These are phyloP conservation scores for Coemansia reversa DNA, from an alignment of 192 early-diverging fungal genomes.

Conservation along the genomic window DNA sequence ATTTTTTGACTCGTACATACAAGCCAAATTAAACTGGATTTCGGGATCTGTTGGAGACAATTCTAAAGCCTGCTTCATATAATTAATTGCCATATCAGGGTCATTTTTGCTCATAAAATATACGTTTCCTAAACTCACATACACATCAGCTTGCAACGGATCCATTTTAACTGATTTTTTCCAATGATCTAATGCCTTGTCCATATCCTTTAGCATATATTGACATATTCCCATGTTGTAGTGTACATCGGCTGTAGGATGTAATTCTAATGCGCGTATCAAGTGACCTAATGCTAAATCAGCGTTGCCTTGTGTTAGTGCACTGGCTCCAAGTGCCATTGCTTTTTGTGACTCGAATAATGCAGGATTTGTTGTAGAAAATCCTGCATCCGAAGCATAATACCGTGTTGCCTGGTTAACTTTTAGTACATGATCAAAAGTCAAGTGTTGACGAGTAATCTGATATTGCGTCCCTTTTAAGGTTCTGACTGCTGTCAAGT, in stretches of 20 bases:
- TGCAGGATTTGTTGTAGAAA: neutral
- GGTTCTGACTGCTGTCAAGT: too few species aligned
- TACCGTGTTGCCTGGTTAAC: neutral
- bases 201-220: conserved; percentile 54
- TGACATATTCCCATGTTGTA: conserved; percentile 40
- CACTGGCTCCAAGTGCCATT: conserved; percentile 11
- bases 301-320: conserved; percentile 17
- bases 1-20: conserved; percentile 62
- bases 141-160: conserved; percentile 61
- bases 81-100: conserved; percentile 45
- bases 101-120: conserved; percentile 57
- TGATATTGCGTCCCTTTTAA: too few species aligned
- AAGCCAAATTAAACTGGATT: conserved; percentile 63
- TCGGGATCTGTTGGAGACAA: conserved; percentile 69
- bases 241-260: conserved; percentile 23
- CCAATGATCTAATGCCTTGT: conserved; percentile 61
- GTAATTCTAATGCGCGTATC: neutral
- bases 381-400: conserved; percentile 17
- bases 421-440: too few species aligned
- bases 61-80: conserved; percentile 59
- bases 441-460: too few species aligned
- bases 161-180: conserved; percentile 56
- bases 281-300: conserved; percentile 6
- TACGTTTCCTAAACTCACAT: conserved; percentile 69
- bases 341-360: conserved; percentile 18